These are phyloP conservation scores for Diaporthe eres DNA, from an alignment of 2,329 filamentous ascomycete genomes.

Conservation along the genomic window DNA sequence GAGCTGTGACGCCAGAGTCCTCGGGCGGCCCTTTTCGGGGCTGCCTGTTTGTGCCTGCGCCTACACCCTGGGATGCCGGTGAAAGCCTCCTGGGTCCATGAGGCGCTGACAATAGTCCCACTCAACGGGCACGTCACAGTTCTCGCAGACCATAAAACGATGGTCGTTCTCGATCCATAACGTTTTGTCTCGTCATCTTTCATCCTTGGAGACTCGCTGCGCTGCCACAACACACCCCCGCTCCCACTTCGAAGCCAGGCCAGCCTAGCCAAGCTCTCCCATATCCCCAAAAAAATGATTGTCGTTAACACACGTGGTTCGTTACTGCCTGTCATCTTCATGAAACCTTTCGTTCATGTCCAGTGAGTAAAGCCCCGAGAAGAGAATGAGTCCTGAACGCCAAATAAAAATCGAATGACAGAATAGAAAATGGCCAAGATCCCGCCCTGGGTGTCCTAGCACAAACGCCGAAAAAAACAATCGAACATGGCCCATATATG, in stretches of 20 bases:
- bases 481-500: slow-evolving; percentile 32
- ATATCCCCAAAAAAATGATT: slow-evolving; percentile 33
- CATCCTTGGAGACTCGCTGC: not conserved
- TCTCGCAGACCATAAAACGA: not conserved
- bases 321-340: slow-evolving; percentile 45
- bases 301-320: slow-evolving; percentile 46
- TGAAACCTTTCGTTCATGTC: slow-evolving; percentile 44
- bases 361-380: slow-evolving; percentile 36
- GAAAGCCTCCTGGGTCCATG: not conserved
- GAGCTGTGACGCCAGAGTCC: not conserved
- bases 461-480: slow-evolving; percentile 16
- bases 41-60: slow-evolving; percentile 2
- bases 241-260: not conserved
- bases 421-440: slow-evolving; percentile 8
- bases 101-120: not conserved
- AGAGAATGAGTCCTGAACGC: slow-evolving; percentile 38
- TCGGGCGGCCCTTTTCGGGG: not conserved
- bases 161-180: not conserved
- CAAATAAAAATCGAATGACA: slow-evolving; percentile 24
- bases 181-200: not conserved
- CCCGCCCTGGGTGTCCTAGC: slow-evolving; percentile 13
- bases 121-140: not conserved
- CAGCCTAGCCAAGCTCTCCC: slow-evolving; percentile 26
- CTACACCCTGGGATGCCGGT: not conserved
- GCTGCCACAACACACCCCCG: not conserved